These are phyloP conservation scores for Xylaria curta DNA, from an alignment of 495 filamentous ascomycete genomes.

Conservation along the genomic window DNA sequence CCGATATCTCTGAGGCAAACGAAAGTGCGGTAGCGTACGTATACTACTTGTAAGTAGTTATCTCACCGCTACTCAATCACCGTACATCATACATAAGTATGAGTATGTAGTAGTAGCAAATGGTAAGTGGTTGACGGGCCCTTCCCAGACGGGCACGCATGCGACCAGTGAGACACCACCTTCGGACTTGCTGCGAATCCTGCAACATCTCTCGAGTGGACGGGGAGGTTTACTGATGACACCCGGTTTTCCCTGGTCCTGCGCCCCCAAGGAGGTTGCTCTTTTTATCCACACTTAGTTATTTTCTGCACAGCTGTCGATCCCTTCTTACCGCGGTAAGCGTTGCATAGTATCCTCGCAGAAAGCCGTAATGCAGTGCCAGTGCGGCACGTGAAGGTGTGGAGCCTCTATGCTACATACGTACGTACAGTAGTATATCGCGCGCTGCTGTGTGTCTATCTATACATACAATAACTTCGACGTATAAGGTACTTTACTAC, in stretches of 20 bases:
- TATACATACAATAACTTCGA: neutral
- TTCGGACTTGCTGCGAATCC: neutral
- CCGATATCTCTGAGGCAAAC: constrained; percentile 1
- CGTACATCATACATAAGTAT: constrained; percentile 3
- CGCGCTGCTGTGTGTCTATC: neutral
- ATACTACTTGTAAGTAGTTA: neutral
- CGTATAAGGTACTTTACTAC: constrained; percentile 3
- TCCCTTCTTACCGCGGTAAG: constrained; percentile 20
- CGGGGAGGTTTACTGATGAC: constrained; percentile 14
- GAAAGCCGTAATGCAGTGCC: constrained; percentile 23
- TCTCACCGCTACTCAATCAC: constrained; percentile 24
- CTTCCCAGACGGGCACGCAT: neutral
- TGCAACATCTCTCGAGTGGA: constrained; percentile 18
- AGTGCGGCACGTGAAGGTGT: constrained; percentile 26
- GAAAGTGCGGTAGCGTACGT: neutral
- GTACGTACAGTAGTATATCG: neutral
- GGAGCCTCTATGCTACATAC: neutral
- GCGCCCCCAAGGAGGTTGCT: neutral
- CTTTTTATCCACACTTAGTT: neutral
- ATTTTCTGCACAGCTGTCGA: neutral
- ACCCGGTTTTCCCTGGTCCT: constrained; percentile 10
- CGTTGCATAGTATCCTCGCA: constrained; percentile 20
- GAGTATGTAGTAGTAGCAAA: neutral
- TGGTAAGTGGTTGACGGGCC: neutral
- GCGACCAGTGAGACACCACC: constrained; percentile 3